A percentile compares a stretch with the other conserved stretches of the same genome.
Conservation (phyloP, 192 early-diverging fungal species). For the Haplosporangium gracile region DNA sequence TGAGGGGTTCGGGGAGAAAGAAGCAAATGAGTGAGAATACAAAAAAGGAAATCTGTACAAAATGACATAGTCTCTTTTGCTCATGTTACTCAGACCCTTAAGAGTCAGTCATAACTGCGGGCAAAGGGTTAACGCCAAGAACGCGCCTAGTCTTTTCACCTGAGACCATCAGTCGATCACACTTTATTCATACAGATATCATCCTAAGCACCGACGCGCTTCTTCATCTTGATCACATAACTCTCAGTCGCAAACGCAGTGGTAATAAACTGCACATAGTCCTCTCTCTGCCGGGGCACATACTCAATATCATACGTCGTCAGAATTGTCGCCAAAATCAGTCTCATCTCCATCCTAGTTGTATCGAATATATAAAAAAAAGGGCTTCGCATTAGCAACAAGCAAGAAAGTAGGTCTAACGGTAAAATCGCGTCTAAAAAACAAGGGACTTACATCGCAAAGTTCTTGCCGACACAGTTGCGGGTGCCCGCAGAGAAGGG, state of each 20-base stretch:
- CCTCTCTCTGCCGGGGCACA: constrained; percentile 50
- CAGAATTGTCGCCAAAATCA: constrained; percentile 60
- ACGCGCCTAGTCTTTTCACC: too few species aligned
- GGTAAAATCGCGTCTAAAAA: too few species aligned
- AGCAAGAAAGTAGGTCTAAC: too few species aligned
- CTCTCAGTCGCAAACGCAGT: constrained; percentile 52
- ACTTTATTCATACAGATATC: too few species aligned
- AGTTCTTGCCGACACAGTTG: constrained; percentile 67
- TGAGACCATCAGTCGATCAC: too few species aligned
- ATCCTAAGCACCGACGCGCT: background rate
- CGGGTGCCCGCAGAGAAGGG: constrained; percentile 64
- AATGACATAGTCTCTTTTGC: too few species aligned
- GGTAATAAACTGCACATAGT: constrained; percentile 60
- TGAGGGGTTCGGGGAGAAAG: background rate
- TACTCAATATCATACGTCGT: constrained; percentile 58
- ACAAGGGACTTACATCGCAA: constrained; percentile 36
- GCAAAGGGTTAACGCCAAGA: too few species aligned
- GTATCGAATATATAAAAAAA: background rate
- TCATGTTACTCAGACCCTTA: too few species aligned
- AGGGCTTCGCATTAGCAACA: too few species aligned
- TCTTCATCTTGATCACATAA: constrained; percentile 54
- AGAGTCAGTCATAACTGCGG: too few species aligned
- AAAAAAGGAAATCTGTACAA: background rate
- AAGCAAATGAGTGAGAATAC: background rate
- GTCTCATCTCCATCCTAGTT: constrained; percentile 60